These are phyloP conservation scores for Alternaria panax DNA, from an alignment of 2,329 filamentous ascomycete species.

Conservation along the genomic window DNA sequence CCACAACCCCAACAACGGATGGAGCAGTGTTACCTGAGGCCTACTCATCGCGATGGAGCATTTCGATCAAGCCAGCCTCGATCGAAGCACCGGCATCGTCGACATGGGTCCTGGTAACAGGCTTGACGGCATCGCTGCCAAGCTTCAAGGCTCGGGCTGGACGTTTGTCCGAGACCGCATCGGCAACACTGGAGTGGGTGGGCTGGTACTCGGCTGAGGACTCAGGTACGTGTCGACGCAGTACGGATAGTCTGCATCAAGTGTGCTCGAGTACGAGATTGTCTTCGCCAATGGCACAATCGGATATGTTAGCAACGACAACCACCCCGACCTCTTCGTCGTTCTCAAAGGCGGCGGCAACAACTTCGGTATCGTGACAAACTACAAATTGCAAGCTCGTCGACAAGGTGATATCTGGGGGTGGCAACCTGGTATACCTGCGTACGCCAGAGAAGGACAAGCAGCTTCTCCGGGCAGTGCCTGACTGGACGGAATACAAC, in stretches of 20 bases:
- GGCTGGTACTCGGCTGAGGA: slow-evolving; percentile 56
- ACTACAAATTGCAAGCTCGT: slow-evolving; percentile 35
- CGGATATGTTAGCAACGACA: slow-evolving; percentile 27
- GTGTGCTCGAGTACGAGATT: slow-evolving; percentile 54
- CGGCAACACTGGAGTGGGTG: slow-evolving; percentile 57
- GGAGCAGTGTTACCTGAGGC: slow-evolving; percentile 55
- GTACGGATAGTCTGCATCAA: slow-evolving; percentile 58
- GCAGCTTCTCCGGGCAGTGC: slow-evolving; percentile 57
- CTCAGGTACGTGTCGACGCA: slow-evolving; percentile 46
- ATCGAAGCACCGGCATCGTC: slow-evolving; percentile 34
- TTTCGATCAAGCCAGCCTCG: slow-evolving; percentile 37
- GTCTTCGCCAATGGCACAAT: slow-evolving; percentile 57
- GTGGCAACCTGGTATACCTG: slow-evolving; percentile 57
- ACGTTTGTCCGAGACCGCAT: slow-evolving; percentile 57
- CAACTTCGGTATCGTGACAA: slow-evolving; percentile 52
- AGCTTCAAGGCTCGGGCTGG: slow-evolving; percentile 46
- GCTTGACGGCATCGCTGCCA: slow-evolving; percentile 47
- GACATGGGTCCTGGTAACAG: slow-evolving; percentile 46
- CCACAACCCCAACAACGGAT: slow-evolving; percentile 57
- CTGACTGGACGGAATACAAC: slow-evolving; percentile 64
- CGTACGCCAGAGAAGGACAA: slow-evolving; percentile 46
- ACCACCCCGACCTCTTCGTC: slow-evolving; percentile 47
- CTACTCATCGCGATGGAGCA: slow-evolving; percentile 53
- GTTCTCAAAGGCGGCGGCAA: slow-evolving; percentile 50
- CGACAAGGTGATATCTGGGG: slow-evolving; percentile 53